Conservation (phyloP, 1,284 basidiomycete species). For the Erythrobasidium hasegawianum region DNA sequence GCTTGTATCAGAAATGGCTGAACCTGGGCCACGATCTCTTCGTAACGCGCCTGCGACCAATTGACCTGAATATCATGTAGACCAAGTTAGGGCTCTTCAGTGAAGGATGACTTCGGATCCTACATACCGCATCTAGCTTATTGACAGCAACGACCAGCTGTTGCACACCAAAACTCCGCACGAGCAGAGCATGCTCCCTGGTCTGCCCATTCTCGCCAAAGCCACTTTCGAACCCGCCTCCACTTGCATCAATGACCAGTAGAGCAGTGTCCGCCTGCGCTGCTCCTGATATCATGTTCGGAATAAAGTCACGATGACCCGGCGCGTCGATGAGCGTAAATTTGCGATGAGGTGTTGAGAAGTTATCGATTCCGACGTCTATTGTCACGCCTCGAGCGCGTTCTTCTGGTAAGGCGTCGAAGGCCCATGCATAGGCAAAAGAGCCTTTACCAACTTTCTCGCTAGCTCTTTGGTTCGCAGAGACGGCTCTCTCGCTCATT, state of each 20-base stretch:
- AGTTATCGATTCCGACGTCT: conserved; percentile 84
- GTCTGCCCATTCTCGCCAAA: conserved; percentile 95
- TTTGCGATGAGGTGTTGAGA: conserved; percentile 70
- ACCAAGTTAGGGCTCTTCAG: no score
- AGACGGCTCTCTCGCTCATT: conserved; percentile 76
- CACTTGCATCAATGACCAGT: conserved; percentile 86
- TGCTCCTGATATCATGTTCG: conserved; percentile 98
- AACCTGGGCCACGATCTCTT: conserved; percentile 72
- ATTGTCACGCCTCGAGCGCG: conserved; percentile 95
- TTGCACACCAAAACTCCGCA: conserved; percentile 99
- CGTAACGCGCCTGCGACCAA: conserved; percentile 77
- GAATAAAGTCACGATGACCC: conserved; percentile 94
- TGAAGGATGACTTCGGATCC: no score
- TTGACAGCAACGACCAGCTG: conserved; percentile 99
- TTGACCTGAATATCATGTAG: conserved; percentile 58
- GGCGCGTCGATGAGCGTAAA: conserved; percentile 94
- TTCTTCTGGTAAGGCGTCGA: conserved; percentile 91
- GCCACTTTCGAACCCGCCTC: conserved; percentile 91
- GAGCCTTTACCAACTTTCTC: conserved; percentile 85
- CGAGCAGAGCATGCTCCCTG: conserved; percentile 98
- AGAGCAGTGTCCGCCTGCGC: conserved; percentile 94
- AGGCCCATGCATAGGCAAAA: conserved; percentile 96
- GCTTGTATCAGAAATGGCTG: conserved; percentile 79
- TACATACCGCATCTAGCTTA: conserved; percentile 83
- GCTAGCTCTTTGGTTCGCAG: conserved; percentile 85